Evolutionary conservation across 1,139 yeast species (phyloP), one percentile per base, ranked within the genome.

Genomic region (Zygoascus meyerae): DNA sequence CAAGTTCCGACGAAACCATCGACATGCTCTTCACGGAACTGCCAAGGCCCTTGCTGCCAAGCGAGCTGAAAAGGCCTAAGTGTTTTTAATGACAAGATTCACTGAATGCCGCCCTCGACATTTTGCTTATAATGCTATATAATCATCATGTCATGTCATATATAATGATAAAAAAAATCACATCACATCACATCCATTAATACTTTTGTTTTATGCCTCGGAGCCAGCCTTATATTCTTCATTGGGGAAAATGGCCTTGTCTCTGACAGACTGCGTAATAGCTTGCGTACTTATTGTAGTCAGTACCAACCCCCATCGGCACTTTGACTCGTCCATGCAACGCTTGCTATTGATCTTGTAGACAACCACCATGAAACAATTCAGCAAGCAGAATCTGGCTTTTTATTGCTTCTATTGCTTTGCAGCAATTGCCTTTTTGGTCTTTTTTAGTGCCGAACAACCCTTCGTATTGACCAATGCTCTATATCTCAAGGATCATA

Each of bases 1-100:
- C 72, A 92, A 92, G 85, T 92, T 92, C 95, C 83, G 82, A 73
- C 86, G 97, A 81, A 92, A 92, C 95, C 97, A 90, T 92, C 89
- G 87, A 79, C 87, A 83, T 78, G 97, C 97, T 77, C 82, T 87
- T 71, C 96, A 86, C 78, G 98, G 98, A 75, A 87, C 95, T 66
- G 90, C 86, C 65, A 87, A 81, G 79, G 89, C 89, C 65, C 81
- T 87, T 71, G 95, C 95, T 47, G 65, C 57, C 49, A 54, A 52
- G 46, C 55, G 58, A 42, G 45, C 45, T 11, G 34, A 40, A 18
- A 40, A 35, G 39, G 39, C 30, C 36, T 17, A 31, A 17, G 28
- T 30, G 21, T 40, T 30, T 29, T 18, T 26, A 35, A 18, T 35
- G 9, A 37, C 29, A 37, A 18, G 41, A 21, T 7, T 21, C 26